These are phyloP conservation scores for Fraxinus anomala DNA, from an alignment of 257 asterid species.

Conservation along the genomic window DNA sequence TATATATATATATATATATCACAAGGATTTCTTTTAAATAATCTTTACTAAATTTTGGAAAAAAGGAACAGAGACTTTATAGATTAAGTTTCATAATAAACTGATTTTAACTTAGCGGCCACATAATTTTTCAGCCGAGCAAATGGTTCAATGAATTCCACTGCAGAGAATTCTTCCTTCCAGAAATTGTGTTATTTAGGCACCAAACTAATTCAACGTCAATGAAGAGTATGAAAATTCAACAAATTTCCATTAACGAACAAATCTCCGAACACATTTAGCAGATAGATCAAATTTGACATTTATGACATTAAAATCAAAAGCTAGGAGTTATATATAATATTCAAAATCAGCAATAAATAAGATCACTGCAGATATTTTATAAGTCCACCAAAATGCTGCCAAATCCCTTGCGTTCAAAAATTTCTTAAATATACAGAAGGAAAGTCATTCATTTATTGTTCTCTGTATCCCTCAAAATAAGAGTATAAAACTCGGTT, in stretches of 20 bases:
- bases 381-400: background rate
- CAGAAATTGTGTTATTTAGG: background rate
- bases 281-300: background rate
- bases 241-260: background rate
- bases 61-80: background rate
- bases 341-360: background rate
- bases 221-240: background rate
- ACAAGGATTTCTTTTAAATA: background rate
- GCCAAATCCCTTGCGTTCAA: background rate
- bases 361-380: background rate
- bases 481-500: conserved; percentile 27
- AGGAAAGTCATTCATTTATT: background rate
- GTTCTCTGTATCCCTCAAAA: conserved; percentile 25
- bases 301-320: background rate
- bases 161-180: background rate
- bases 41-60: no score
- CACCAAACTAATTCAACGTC: background rate
- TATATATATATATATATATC: background rate
- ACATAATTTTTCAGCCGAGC: background rate
- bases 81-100: conserved; percentile 2
- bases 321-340: background rate
- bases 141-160: background rate
- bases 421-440: background rate
- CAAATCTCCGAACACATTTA: background rate
- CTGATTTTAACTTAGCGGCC: background rate